A percentile compares a stretch with the other conserved stretches of the same genome.
Conservation (phyloP, 2,329 filamentous ascomycete genomes). For the Fusarium poae region DNA sequence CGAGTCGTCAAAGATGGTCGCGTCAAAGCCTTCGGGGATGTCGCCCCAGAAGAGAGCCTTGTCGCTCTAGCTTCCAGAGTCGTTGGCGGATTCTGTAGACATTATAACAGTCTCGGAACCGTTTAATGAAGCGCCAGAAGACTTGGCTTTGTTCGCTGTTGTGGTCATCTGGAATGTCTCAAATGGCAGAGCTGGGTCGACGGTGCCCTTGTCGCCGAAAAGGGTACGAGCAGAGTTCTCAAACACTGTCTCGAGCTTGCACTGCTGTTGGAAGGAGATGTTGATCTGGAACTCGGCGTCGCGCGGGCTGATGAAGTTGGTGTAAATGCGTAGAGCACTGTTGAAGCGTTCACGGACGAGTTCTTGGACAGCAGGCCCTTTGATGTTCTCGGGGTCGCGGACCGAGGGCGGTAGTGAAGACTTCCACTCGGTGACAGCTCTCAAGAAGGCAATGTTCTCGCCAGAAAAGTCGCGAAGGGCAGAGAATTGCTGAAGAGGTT, state of each 20-base stretch:
- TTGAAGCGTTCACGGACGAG: conserved; percentile 67
- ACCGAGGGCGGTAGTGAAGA: conserved; percentile 48
- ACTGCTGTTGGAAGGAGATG: conserved; percentile 68
- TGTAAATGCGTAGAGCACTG: conserved; percentile 63
- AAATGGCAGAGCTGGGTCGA: conserved; percentile 61
- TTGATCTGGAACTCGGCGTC: conserved; percentile 75
- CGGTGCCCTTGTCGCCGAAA: conserved; percentile 55
- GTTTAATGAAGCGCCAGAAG: conserved; percentile 34
- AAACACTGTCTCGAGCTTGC: conserved; percentile 68
- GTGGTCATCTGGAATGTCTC: conserved; percentile 48
- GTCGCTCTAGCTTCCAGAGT: conserved; percentile 39
- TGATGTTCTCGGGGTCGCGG: conserved; percentile 42
- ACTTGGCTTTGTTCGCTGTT: conserved; percentile 38
- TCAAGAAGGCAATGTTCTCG: conserved; percentile 76
- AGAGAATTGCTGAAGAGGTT: conserved; percentile 73
- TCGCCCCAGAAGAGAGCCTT: conserved; percentile 57
- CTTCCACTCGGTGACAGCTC: conserved; percentile 63
- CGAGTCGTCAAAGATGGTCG: conserved; percentile 70
- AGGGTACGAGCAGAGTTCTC: conserved; percentile 64
- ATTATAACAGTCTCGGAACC: conserved; percentile 47
- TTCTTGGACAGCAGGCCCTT: conserved; percentile 46
- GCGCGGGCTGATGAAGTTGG: conserved; percentile 46
- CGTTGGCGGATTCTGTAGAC: conserved; percentile 18
- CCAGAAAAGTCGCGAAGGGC: conserved; percentile 76
- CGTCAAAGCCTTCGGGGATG: conserved; percentile 65